These are phyloP conservation scores for Aspergillus panamensis DNA, from an alignment of 495 filamentous ascomycete genomes.

Conservation along the genomic window DNA sequence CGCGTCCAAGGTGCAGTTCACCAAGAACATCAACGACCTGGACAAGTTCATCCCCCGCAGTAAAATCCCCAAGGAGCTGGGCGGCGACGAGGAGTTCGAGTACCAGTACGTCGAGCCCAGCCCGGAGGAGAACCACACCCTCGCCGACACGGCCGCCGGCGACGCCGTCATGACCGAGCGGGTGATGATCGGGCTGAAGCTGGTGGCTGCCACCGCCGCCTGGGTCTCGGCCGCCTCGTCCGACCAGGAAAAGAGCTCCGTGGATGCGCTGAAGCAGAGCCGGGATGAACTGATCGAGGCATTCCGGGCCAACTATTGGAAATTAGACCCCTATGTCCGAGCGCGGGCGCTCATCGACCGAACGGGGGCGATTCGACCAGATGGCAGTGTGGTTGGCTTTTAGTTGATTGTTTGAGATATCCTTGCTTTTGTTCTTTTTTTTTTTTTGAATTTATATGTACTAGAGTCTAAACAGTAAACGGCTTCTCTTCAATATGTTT, in stretches of 20 bases:
- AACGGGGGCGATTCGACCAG: slow-evolving; percentile 52
- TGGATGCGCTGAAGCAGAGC: slow-evolving; percentile 55
- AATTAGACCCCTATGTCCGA: slow-evolving; percentile 59
- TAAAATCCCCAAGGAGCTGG: slow-evolving; percentile 74
- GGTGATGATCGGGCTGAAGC: slow-evolving; percentile 58
- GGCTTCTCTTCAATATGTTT: too few relatives aligned
- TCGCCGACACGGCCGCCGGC: slow-evolving; percentile 62
- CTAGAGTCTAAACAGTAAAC: too few relatives aligned
- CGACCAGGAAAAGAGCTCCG: slow-evolving; percentile 45
- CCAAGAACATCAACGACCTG: slow-evolving; percentile 74
- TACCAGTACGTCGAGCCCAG: slow-evolving; percentile 74
- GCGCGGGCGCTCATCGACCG: slow-evolving; percentile 63
- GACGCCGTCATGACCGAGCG: slow-evolving; percentile 57
- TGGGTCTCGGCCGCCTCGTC: slow-evolving; percentile 54
- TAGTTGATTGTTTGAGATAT: neutral
- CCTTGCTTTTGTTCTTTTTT: too few relatives aligned
- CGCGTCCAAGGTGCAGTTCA: slow-evolving; percentile 92
- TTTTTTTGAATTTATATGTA: too few relatives aligned
- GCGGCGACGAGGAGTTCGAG: slow-evolving; percentile 73
- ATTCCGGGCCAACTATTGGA: slow-evolving; percentile 65
- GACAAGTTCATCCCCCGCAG: slow-evolving; percentile 66
- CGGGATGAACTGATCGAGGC: slow-evolving; percentile 36
- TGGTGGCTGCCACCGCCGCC: slow-evolving; percentile 62
- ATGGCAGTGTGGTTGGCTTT: slow-evolving; percentile 32
- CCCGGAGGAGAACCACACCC: slow-evolving; percentile 62